phyloP scores from a whole-genome alignment of 2,329 filamentous ascomycete species.

The Immersiporthe knoxdaviesiana region DNA sequence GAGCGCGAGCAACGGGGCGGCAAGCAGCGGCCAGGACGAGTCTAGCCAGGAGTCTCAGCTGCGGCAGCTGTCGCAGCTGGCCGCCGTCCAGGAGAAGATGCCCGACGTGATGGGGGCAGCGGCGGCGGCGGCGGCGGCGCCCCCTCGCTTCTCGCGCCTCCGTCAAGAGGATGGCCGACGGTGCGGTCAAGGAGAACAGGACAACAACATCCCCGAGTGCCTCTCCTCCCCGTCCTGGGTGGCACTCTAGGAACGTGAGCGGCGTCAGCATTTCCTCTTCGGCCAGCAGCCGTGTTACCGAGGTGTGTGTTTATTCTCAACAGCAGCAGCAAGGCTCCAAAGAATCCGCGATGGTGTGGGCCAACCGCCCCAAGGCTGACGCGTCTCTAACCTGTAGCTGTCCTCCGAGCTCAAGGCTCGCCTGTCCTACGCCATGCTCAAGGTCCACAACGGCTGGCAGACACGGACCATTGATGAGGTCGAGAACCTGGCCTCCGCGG shows the following conservation, averaged over 20 bases:
- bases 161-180: constrained; percentile 78
- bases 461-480: constrained; percentile 76
- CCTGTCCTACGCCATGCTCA: constrained; percentile 90
- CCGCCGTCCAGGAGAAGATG: constrained; percentile 57
- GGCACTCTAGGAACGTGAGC: constrained; percentile 74
- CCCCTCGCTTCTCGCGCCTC: constrained; percentile 39
- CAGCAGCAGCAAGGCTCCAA: constrained; percentile 31
- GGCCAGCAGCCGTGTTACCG: constrained; percentile 72
- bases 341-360: background rate
- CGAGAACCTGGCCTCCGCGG: constrained; percentile 72
- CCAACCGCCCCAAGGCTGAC: constrained; percentile 32
- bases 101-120: constrained; percentile 2
- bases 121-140: background rate
- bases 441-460: constrained; percentile 90
- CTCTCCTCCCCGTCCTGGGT: constrained; percentile 51
- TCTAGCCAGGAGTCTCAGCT: constrained; percentile 61
- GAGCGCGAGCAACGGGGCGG: constrained; percentile 44
- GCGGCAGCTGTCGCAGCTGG: constrained; percentile 60
- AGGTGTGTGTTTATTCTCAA: constrained; percentile 57
- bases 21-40: constrained; percentile 40
- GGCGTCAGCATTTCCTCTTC: constrained; percentile 64
- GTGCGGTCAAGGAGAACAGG: constrained; percentile 64
- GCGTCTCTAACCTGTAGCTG: constrained; percentile 51
- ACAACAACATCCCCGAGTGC: constrained; percentile 42
- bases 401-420: constrained; percentile 81